These are phyloP conservation scores for Cyberlindnera xishuangbannaensis DNA, from an alignment of 805 yeast species.

Conservation along the genomic window DNA sequence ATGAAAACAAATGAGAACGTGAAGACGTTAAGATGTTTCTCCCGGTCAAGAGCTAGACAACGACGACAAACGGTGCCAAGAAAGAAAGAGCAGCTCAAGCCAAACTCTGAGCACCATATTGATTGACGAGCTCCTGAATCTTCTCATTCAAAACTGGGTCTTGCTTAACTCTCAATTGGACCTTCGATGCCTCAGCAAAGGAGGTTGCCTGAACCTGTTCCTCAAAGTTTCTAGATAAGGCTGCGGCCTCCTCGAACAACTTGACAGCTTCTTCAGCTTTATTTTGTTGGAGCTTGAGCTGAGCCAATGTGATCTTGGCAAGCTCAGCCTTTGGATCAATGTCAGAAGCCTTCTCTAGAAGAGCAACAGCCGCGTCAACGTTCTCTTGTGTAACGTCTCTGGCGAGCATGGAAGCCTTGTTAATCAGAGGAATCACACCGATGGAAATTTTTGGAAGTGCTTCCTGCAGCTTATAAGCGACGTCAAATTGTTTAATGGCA, in stretches of 20 bases:
- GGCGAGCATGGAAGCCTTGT: slow-evolving; percentile 73
- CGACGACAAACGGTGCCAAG: too few relatives aligned
- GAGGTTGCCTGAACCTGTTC: slow-evolving; percentile 90
- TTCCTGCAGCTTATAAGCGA: slow-evolving; percentile 77
- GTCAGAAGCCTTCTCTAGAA: slow-evolving; percentile 70
- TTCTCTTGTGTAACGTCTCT: slow-evolving; percentile 41
- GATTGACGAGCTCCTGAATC: slow-evolving; percentile 53
- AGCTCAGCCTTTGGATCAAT: slow-evolving; percentile 86
- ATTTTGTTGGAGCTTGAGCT: slow-evolving; percentile 78
- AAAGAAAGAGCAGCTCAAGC: too few relatives aligned
- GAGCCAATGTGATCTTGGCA: slow-evolving; percentile 89
- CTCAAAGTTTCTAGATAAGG: slow-evolving; percentile 73
- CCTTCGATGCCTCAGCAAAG: slow-evolving; percentile 86
- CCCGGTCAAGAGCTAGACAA: too few relatives aligned
- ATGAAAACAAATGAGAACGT: too few relatives aligned
- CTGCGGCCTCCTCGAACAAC: slow-evolving; percentile 77
- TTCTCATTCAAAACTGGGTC: slow-evolving; percentile 62
- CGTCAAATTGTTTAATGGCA: slow-evolving; percentile 81
- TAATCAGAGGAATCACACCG: slow-evolving; percentile 85
- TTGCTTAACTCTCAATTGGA: slow-evolving; percentile 72
- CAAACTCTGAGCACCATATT: slow-evolving; percentile 23
- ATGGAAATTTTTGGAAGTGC: slow-evolving; percentile 62
- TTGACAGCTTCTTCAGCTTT: slow-evolving; percentile 74
- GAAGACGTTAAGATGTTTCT: too few relatives aligned
- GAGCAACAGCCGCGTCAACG: slow-evolving; percentile 52